A percentile compares a stretch with the other conserved stretches of the same genome.
Conservation (phyloP, 2,329 filamentous ascomycete species). For the Stagonosporopsis cucurbitacearum region DNA sequence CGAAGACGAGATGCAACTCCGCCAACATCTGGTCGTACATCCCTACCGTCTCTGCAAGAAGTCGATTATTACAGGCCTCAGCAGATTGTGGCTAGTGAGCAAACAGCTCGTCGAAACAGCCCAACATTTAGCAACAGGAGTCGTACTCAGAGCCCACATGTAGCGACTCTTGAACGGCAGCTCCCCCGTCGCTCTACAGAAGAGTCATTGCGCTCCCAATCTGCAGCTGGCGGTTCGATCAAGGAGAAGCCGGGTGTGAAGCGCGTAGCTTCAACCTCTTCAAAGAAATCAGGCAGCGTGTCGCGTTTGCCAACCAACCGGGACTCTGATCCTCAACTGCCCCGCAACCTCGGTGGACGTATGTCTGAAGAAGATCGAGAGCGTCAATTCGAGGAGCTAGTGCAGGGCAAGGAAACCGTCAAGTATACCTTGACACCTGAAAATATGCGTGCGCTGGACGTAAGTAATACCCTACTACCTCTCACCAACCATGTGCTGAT, state of each 20-base stretch:
- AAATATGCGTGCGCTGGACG: constrained; percentile 53
- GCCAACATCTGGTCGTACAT: constrained; percentile 31
- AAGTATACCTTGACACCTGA: constrained; percentile 59
- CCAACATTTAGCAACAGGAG: constrained; percentile 23
- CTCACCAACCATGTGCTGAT: constrained; percentile 1
- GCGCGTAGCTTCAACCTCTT: constrained; percentile 42
- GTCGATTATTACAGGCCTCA: constrained; percentile 25
- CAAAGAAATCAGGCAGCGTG: constrained; percentile 39
- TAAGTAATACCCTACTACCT: constrained; percentile 39
- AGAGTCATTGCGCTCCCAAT: constrained; percentile 30
- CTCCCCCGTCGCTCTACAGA: constrained; percentile 32
- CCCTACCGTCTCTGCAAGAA: constrained; percentile 41
- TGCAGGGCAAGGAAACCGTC: constrained; percentile 56
- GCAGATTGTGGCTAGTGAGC: constrained; percentile 2
- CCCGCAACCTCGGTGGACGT: constrained; percentile 38
- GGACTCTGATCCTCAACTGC: constrained; percentile 40
- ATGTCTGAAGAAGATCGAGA: constrained; percentile 49
- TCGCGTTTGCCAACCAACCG: constrained; percentile 42
- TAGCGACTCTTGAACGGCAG: constrained; percentile 27
- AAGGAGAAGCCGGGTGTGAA: constrained; percentile 39
- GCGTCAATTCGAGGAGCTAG: constrained; percentile 56
- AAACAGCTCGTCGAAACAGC: constrained; percentile 16
- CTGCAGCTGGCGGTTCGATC: constrained; percentile 19
- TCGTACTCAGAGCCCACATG: constrained; percentile 22
- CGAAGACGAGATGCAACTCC: constrained; percentile 31